These are phyloP conservation scores for Salix brachista DNA, from an alignment of 345 rosid species.

Conservation along the genomic window DNA sequence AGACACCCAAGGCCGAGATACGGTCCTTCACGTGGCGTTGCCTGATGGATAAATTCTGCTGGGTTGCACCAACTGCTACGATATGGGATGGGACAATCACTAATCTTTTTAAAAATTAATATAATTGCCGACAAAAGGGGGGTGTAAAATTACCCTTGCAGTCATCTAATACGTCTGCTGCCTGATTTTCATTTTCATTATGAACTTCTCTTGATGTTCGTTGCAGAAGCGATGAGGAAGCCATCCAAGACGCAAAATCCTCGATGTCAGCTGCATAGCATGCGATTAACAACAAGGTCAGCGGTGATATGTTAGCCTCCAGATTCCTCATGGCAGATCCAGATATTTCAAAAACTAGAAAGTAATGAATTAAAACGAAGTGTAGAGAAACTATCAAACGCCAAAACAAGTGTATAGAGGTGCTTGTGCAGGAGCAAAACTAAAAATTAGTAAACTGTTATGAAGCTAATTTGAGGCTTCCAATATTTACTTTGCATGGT, in stretches of 20 bases:
- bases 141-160: not conserved
- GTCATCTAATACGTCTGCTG: not conserved
- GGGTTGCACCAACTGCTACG: not conserved
- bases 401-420: not conserved
- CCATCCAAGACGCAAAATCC: not conserved
- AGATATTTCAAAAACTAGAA: not conserved
- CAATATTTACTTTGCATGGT: conserved; percentile 47
- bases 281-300: not conserved
- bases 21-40: not conserved
- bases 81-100: not conserved
- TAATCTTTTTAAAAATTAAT: not conserved
- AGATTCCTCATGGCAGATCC: not conserved
- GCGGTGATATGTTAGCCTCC: not conserved
- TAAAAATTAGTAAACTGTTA: not conserved
- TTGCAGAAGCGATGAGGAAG: not conserved
- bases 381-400: conserved; percentile 1
- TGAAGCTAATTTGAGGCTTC: not conserved
- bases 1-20: not conserved
- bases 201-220: not conserved
- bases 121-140: not conserved
- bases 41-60: not conserved
- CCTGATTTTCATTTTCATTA: not conserved
- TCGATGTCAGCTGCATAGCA: not conserved
- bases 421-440: not conserved
- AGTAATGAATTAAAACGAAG: not conserved